These are phyloP conservation scores for Phytophthora ramorum DNA, from an alignment of 352 stramenopile genomes.

Conservation along the genomic window DNA sequence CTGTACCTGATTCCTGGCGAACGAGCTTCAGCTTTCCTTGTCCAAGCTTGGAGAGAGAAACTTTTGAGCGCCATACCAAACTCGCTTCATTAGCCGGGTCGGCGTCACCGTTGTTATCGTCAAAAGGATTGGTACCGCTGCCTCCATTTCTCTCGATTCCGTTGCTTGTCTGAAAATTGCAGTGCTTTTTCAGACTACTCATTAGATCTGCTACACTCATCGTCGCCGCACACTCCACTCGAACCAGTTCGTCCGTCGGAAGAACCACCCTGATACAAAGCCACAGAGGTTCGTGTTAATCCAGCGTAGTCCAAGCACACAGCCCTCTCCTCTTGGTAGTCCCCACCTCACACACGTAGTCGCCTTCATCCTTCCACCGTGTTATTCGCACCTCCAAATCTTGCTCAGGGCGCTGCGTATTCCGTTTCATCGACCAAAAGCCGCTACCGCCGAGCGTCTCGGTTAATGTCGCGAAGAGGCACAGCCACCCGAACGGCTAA, in stretches of 20 bases:
- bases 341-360: constrained; percentile 41
- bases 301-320: not conserved
- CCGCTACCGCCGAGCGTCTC: constrained; percentile 6
- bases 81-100: constrained; percentile 22
- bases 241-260: constrained; percentile 44
- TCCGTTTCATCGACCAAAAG: constrained; percentile 31
- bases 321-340: not conserved
- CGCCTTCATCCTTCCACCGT: constrained; percentile 27
- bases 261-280: constrained; percentile 39
- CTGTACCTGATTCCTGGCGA: constrained; percentile 26
- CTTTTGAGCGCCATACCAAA: constrained; percentile 15
- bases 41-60: not conserved
- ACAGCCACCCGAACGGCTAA: constrained; percentile 11
- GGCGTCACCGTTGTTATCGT: constrained; percentile 26
- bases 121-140: not conserved
- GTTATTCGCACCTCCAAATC: constrained; percentile 8
- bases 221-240: constrained; percentile 32
- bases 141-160: constrained; percentile 7
- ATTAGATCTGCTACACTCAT: constrained; percentile 39
- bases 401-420: not conserved
- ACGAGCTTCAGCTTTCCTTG: constrained; percentile 30
- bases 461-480: constrained; percentile 22
- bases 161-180: constrained; percentile 13
- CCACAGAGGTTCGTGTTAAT: not conserved
- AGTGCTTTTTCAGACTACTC: constrained; percentile 21